Percentiles rank a stretch among this genome's conserved stretches.
These are phyloP conservation scores for Tylopilus balloui DNA, from an alignment of 768 basidiomycete species.

Conservation along the genomic window DNA sequence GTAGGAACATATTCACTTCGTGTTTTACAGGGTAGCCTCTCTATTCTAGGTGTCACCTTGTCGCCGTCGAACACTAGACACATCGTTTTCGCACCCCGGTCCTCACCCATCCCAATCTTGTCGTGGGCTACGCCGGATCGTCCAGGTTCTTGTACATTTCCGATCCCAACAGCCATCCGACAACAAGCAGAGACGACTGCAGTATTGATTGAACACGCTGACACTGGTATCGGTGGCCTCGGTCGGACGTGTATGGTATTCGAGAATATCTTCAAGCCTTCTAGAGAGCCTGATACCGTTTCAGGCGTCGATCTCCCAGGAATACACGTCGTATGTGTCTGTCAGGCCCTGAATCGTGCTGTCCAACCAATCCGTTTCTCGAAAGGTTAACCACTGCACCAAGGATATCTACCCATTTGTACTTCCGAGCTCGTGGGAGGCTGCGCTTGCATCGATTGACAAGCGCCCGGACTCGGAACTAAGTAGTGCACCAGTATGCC, in stretches of 20 bases:
- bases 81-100: slow-evolving; percentile 69
- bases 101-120: slow-evolving; percentile 68
- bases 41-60: slow-evolving; percentile 53
- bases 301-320: slow-evolving; percentile 45
- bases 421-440: slow-evolving; percentile 36
- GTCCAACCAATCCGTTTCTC: slow-evolving; percentile 16
- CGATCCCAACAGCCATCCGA: slow-evolving; percentile 11
- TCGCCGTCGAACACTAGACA: slow-evolving; percentile 39
- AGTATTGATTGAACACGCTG: slow-evolving; percentile 53
- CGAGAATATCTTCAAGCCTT: slow-evolving; percentile 56
- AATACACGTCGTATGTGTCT: slow-evolving; percentile 43
- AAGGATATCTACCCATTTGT: slow-evolving; percentile 33
- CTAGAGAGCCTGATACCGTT: slow-evolving; percentile 27
- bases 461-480: slow-evolving; percentile 5
- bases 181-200: slow-evolving; percentile 32
- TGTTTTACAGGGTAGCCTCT: slow-evolving; percentile 59
- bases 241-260: slow-evolving; percentile 60
- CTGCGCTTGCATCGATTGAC: slow-evolving; percentile 20
- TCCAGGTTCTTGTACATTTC: slow-evolving; percentile 12
- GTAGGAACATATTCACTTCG: slow-evolving; percentile 61
- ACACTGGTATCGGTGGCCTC: slow-evolving; percentile 62
- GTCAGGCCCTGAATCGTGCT: not conserved
- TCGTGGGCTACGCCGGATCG: slow-evolving; percentile 21
- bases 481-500: slow-evolving; percentile 37
- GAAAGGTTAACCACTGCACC: slow-evolving; percentile 23